Base-by-base conservation (phyloP, 2,329 filamentous ascomycete species). In the Curvularia sp. region DNA sequence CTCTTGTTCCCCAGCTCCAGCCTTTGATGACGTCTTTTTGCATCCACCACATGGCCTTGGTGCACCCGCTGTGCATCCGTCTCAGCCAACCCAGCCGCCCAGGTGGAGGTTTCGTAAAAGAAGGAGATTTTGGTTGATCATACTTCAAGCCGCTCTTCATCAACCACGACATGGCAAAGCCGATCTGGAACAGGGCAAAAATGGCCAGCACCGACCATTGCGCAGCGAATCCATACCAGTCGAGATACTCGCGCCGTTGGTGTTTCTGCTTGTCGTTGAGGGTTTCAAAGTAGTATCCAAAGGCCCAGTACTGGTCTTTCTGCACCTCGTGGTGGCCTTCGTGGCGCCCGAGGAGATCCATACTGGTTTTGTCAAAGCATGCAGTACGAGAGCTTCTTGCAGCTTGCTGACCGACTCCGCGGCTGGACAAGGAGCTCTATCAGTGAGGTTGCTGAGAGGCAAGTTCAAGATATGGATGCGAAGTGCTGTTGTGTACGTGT, bases 201-300 rank as follows among this genome's bases (percentile, higher is more conserved):
- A 83, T 74, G 4, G 82, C 61, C 8, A 87, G 58, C 5, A 82
- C 78, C 1, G 85, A 86, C 60, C 80, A 73, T 70, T 88, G 85
- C 15, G 85, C 86, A 38, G 84, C 74, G n/a, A 78, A 72, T 7
- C 84, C 85, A 53, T 86, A 84, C 49, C 76, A 75, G 66, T 86
- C 82, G n/a, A 88, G 80, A 24, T 83, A 69, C 24, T 80, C 75
- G 33, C 85, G 79, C 35, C 86, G 80, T 26, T 79, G 77, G 47
- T 82, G 75, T 54, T 82, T 80, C 63, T 86, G 81, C 26, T 80
- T 76, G 13, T 81, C 73, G 12, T 79, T 78, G 26, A 86, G 76
- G n/a, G 78, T 77, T 38, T 83, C 72, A 62, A 87, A 87, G 28
- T 81, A 81, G 69, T 85, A 88, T 15, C 81, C 82, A 42, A 78